Percentiles rank a stretch among this genome's conserved stretches.
These are phyloP conservation scores for Eucalyptus virginea DNA, from an alignment of 345 rosid genomes.

Conservation along the genomic window DNA sequence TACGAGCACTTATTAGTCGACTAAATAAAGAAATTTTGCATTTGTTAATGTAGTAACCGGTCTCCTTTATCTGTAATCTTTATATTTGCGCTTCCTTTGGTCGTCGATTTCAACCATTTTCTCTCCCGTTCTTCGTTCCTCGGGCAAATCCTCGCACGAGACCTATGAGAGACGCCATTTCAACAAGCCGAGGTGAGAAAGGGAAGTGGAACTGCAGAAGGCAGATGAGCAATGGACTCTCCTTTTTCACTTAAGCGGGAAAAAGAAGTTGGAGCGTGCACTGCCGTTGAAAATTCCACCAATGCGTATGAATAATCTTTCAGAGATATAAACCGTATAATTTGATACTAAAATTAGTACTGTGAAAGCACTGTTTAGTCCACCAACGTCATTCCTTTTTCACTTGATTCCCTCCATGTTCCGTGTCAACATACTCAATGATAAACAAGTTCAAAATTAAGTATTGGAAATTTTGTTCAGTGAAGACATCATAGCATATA, in stretches of 20 bases:
- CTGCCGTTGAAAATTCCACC: too few relatives aligned
- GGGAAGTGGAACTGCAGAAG: neutral
- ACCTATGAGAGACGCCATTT: neutral
- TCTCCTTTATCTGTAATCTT: neutral
- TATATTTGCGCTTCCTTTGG: neutral
- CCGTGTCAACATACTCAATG: too few relatives aligned
- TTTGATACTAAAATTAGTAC: too few relatives aligned
- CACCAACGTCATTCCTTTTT: too few relatives aligned
- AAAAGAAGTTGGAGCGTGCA: neutral
- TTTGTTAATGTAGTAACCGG: too few relatives aligned
- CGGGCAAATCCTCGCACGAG: neutral
- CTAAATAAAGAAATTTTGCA: neutral
- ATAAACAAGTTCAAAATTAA: too few relatives aligned
- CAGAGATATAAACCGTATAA: too few relatives aligned
- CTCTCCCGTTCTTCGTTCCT: neutral
- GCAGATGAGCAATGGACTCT: neutral
- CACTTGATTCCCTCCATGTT: too few relatives aligned
- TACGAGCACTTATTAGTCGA: neutral
- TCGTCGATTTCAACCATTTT: neutral
- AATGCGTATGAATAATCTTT: too few relatives aligned
- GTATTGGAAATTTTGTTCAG: neutral
- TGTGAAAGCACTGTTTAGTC: too few relatives aligned
- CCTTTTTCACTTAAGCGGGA: neutral
- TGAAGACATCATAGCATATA: too few relatives aligned
- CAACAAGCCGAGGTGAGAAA: neutral